Evolutionary conservation across 2,329 filamentous ascomycete species (phyloP).

Genomic region (Aspergillus clavatus): DNA sequence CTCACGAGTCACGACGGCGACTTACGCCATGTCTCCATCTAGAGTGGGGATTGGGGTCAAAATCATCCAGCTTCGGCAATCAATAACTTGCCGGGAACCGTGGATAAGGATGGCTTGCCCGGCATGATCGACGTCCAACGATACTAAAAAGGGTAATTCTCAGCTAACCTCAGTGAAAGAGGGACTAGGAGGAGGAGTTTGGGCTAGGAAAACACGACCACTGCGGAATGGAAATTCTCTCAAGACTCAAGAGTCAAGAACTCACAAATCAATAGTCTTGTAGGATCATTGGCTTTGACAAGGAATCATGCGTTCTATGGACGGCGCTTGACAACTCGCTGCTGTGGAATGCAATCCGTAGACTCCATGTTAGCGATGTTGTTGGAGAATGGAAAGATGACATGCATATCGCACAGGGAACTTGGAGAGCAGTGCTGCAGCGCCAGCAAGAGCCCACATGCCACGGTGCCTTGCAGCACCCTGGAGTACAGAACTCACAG

Average conservation of each 20-base stretch:
- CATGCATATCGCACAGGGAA: not conserved
- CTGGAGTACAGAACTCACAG: too few species aligned
- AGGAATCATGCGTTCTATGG: not conserved
- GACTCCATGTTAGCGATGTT: too few species aligned
- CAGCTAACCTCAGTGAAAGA: not conserved
- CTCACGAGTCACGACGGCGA: too few species aligned
- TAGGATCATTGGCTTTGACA: not conserved
- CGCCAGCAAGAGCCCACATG: too few species aligned
- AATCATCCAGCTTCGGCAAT: not conserved
- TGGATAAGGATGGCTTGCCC: too few species aligned
- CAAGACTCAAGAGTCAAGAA: too few species aligned
- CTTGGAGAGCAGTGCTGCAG: too few species aligned
- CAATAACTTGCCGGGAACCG: not conserved
- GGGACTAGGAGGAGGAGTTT: not conserved
- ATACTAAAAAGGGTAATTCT: not conserved
- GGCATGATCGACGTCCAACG: not conserved
- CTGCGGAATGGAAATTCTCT: not conserved
- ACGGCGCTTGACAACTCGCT: too few species aligned
- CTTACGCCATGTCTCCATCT: not conserved
- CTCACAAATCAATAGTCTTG: not conserved
- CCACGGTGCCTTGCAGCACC: too few species aligned
- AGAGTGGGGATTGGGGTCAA: not conserved
- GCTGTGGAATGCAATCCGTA: too few species aligned
- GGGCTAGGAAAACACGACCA: not conserved
- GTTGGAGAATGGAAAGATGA: not conserved